Evolutionary conservation across 305 asterid genomes (phyloP), one percentile per base, ranked within the genome.

Genomic region (Ajuga reptans): DNA sequence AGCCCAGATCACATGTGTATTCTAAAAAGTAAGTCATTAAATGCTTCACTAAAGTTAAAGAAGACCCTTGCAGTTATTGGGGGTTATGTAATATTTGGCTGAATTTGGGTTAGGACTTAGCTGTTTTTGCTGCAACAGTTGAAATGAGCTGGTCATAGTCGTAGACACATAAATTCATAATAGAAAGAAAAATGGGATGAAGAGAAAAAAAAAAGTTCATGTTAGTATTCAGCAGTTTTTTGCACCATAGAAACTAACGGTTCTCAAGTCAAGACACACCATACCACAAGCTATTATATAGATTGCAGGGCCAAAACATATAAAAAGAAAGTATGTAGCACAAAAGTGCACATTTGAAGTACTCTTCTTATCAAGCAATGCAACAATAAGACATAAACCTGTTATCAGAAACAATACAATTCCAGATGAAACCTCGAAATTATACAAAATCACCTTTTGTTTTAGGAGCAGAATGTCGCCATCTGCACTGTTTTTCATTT

Each of bases 381-480:
- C 71, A 63, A 27, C 34, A 49, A n/a, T 27, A 69, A 39, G 45
- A 64, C 12, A 11, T 47, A 61, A 15, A 9, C 59, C 58, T 9
- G n/a, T 64, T 53, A 52, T 45, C 18, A 43, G 27, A 33, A 67
- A 34, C 9, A 56, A 61, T n/a, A 29, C 64, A 54, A 21, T 37
- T 64, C 60, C 42, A 69, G 36, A 66, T 58, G 10, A 69, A 21
- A 58, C 34, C n/a, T 45, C 5, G 66, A 62, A 45, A 31, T 41
- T 50, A 41, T 17, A 16, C 33, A 64, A 47, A 72, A 42, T 34
- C 64, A 91, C 99, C 99, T 94, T 94, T 83, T 89, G 97, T 76
- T 94, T 91, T 76, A 94, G 88, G 63, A 89, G 88, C 80, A 85
- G 76, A 75, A 89, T 86, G 83, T 94, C 95, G 47, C 89, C 87